phyloP scores from a whole-genome alignment of 2,329 filamentous ascomycete species.

The Calonectria crousiana region DNA sequence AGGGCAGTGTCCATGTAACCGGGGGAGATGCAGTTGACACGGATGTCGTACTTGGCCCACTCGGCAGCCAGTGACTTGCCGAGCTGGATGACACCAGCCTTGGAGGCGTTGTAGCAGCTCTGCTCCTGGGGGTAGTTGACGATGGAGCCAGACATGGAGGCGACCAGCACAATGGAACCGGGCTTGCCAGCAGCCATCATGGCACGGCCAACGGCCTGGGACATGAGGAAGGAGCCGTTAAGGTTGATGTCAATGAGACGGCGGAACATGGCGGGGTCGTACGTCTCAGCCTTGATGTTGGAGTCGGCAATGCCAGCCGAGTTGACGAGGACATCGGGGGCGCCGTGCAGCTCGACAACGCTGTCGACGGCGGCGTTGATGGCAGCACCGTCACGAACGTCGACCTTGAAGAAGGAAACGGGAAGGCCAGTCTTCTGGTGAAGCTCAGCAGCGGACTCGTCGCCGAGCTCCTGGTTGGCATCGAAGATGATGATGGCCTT shows the following conservation, averaged over 20 bases:
- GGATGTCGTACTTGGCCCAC: constrained; percentile 85
- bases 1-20: constrained; percentile 90
- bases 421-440: constrained; percentile 79
- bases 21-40: constrained; percentile 86
- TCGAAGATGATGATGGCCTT: constrained; percentile 82
- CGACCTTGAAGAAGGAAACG: constrained; percentile 82
- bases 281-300: constrained; percentile 85
- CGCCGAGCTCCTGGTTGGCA: constrained; percentile 80
- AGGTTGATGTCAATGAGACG: constrained; percentile 86
- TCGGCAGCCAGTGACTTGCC: constrained; percentile 86
- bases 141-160: constrained; percentile 85
- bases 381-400: constrained; percentile 78
- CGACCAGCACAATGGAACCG: constrained; percentile 81
- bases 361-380: constrained; percentile 78
- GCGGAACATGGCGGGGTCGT: constrained; percentile 82
- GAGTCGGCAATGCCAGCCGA: constrained; percentile 85
- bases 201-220: constrained; percentile 76
- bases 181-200: constrained; percentile 81
- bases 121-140: constrained; percentile 91
- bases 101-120: constrained; percentile 86
- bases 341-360: constrained; percentile 74
- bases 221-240: constrained; percentile 82
- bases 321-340: constrained; percentile 82
- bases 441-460: constrained; percentile 76
- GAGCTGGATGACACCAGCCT: constrained; percentile 83